Percentiles rank a stretch among this genome's conserved stretches.
Evolutionary conservation across 257 asterid species (phyloP).

Genomic region (Solanum raphanifolium): DNA sequence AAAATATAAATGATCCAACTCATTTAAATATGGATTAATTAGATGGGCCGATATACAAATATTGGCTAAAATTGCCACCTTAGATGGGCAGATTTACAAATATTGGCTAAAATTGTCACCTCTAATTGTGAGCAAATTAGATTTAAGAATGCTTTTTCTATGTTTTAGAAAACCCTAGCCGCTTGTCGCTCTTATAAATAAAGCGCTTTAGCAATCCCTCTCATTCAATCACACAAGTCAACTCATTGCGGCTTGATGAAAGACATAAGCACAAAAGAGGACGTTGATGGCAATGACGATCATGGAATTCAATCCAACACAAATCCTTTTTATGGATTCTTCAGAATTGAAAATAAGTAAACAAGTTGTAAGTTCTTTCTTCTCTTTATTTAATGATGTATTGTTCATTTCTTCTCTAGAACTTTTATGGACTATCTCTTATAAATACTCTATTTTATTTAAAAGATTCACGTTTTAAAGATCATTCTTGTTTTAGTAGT

Average conservation of each 20-base stretch:
- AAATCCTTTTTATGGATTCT: neutral
- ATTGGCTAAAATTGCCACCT: too few species aligned
- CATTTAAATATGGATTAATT: too few species aligned
- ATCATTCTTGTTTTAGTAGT: neutral
- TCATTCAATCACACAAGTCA: neutral
- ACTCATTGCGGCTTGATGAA: neutral
- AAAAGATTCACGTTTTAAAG: neutral
- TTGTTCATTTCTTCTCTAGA: neutral
- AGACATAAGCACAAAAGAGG: neutral
- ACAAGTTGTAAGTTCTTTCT: neutral
- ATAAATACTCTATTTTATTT: neutral
- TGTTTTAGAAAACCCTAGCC: neutral
- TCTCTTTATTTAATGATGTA: neutral
- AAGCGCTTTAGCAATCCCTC: neutral
- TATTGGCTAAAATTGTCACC: too few species aligned
- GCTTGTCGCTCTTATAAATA: neutral
- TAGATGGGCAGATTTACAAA: too few species aligned
- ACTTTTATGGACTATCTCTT: neutral
- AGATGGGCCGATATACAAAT: too few species aligned
- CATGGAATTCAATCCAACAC: neutral
- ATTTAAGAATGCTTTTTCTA: neutral
- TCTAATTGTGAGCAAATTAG: neutral
- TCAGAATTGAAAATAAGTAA: neutral
- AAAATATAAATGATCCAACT: too few species aligned
- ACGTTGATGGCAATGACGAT: neutral